phyloP scores from a whole-genome alignment of 768 basidiomycete species.

The Neoboletus magnificus region DNA sequence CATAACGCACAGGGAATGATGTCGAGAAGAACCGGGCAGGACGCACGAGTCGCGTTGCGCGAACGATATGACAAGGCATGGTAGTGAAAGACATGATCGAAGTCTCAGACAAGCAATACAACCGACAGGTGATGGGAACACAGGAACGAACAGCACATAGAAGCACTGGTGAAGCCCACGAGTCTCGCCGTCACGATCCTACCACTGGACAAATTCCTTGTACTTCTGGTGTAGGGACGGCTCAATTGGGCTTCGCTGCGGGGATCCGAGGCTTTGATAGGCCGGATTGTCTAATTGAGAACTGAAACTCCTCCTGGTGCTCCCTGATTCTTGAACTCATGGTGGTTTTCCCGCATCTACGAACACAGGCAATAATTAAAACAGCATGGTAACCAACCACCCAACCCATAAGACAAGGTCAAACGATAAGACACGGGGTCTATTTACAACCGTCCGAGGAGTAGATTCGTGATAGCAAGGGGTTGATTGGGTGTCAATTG shows the following conservation, averaged over 20 bases:
- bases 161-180: background rate
- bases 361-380: no score
- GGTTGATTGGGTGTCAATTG: no score
- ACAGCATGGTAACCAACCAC: no score
- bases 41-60: background rate
- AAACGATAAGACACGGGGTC: background rate
- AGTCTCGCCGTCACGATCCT: background rate
- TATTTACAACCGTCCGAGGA: background rate
- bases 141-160: background rate
- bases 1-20: constrained; percentile 41
- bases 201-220: background rate
- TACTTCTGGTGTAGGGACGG: background rate
- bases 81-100: constrained; percentile 18
- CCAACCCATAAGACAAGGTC: background rate
- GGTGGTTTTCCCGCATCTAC: background rate
- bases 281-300: background rate
- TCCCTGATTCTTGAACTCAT: background rate
- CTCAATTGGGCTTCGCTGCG: background rate
- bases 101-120: background rate
- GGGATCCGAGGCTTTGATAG: background rate
- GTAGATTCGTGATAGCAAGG: no score
- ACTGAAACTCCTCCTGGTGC: no score
- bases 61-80: constrained; percentile 3
- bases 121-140: background rate
- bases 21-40: constrained; percentile 25